Percentiles rank a stretch among this genome's conserved stretches.
Evolutionary conservation across 2,329 filamentous ascomycete genomes (phyloP).

Genomic region (Dothistroma septosporum): DNA sequence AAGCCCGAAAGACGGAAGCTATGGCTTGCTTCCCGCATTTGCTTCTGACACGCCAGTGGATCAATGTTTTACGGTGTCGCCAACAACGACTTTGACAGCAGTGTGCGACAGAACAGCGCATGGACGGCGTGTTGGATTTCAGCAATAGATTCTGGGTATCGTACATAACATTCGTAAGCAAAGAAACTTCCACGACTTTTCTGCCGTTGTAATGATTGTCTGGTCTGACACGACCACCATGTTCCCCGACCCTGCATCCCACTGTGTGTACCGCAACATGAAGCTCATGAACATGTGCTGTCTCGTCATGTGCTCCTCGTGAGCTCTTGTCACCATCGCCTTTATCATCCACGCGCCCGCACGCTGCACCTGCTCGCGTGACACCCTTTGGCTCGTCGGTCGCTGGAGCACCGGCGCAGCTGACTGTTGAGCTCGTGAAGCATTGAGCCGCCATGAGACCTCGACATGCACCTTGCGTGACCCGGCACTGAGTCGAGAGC

Average conservation of each 20-base stretch:
- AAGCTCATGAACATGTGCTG: not conserved
- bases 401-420: not conserved
- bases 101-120: not conserved
- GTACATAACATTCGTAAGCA: constrained; percentile 1
- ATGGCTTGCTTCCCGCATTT: not conserved
- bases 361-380: not conserved
- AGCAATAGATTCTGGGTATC: not conserved
- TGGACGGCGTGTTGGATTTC: not conserved
- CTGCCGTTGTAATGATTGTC: not conserved
- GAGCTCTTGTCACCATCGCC: not conserved
- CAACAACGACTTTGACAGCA: not conserved
- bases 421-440: not conserved
- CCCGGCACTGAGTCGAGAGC: not conserved
- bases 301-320: not conserved
- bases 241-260: not conserved
- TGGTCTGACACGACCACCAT: not conserved
- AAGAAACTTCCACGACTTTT: not conserved
- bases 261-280: not conserved
- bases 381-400: not conserved
- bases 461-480: not conserved
- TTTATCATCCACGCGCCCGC: not conserved
- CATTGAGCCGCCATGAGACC: not conserved
- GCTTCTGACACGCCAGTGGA: not conserved
- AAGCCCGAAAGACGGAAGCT: not conserved
- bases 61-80: not conserved